Percentiles rank a stretch among this genome's conserved stretches.
These are phyloP conservation scores for Plasmodium falciparum DNA, from an alignment of 169 alveolate genomes.

Conservation along the genomic window DNA sequence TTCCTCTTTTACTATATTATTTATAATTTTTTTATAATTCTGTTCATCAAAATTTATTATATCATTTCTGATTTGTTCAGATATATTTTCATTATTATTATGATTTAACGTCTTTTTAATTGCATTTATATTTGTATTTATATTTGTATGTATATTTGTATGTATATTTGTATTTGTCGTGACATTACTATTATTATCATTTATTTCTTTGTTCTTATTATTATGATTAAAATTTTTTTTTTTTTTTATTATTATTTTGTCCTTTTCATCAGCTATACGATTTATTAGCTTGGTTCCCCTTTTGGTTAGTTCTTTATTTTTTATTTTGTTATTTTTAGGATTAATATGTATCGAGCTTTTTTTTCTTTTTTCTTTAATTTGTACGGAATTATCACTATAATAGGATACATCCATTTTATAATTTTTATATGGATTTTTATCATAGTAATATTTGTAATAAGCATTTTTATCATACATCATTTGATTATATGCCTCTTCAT, in stretches of 20 bases:
- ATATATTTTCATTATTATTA: neutral
- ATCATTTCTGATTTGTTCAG: slow-evolving; percentile 40
- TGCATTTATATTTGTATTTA: neutral
- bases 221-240: no score
- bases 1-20: slow-evolving; percentile 58
- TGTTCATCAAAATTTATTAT: slow-evolving; percentile 61
- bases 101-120: neutral
- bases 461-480: neutral
- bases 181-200: neutral
- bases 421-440: slow-evolving; percentile 18
- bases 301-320: neutral
- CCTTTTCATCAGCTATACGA: neutral
- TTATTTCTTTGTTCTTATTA: neutral
- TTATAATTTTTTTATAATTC: slow-evolving; percentile 59
- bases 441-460: slow-evolving; percentile 8
- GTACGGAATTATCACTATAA: slow-evolving; percentile 58
- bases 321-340: neutral
- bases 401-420: slow-evolving; percentile 15
- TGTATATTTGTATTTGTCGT: no score
- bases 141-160: neutral
- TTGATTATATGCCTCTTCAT: neutral
- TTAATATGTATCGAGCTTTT: neutral
- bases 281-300: neutral
- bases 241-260: neutral
- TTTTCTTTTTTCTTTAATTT: slow-evolving; percentile 8